These are phyloP conservation scores for Populus deltoides DNA, from an alignment of 345 rosid species.

Conservation along the genomic window DNA sequence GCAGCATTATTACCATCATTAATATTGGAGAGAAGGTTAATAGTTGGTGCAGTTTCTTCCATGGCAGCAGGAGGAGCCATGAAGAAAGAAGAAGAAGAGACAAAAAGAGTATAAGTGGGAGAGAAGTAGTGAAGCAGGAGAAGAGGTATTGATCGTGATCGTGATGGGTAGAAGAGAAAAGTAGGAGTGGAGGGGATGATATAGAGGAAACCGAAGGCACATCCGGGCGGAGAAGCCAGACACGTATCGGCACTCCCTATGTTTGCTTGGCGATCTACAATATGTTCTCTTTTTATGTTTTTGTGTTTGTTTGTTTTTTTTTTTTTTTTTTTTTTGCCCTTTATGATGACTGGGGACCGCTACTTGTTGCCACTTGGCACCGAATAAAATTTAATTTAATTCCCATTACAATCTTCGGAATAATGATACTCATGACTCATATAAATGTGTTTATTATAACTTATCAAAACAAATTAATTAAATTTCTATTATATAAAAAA, in stretches of 20 bases:
- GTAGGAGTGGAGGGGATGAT: constrained; percentile 1
- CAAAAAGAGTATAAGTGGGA: constrained; percentile 1
- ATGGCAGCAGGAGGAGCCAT: constrained; percentile 17
- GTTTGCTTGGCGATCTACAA: constrained; percentile 39
- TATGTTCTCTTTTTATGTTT: constrained; percentile 7
- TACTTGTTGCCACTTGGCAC: not conserved
- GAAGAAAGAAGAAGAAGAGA: constrained; percentile 11
- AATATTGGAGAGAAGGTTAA: not conserved
- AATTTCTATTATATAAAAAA: too few relatives aligned
- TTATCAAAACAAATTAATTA: too few relatives aligned
- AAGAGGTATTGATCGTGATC: not conserved
- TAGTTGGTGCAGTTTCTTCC: constrained; percentile 10
- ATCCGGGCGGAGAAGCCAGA: constrained; percentile 43
- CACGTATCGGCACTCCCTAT: constrained; percentile 39
- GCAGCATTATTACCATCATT: constrained; percentile 2
- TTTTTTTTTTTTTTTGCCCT: not conserved
- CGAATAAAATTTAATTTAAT: not conserved
- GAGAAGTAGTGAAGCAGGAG: constrained; percentile 6
- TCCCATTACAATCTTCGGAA: too few relatives aligned
- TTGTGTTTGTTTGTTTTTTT: not conserved
- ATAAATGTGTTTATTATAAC: too few relatives aligned
- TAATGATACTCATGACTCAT: too few relatives aligned
- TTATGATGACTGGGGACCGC: not conserved
- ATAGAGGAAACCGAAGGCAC: constrained; percentile 28
- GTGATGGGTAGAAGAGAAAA: constrained; percentile 5